Evolutionary conservation across 2,329 filamentous ascomycete genomes (phyloP), one percentile per base, ranked within the genome.

Genomic region (Sporothrix luriei): DNA sequence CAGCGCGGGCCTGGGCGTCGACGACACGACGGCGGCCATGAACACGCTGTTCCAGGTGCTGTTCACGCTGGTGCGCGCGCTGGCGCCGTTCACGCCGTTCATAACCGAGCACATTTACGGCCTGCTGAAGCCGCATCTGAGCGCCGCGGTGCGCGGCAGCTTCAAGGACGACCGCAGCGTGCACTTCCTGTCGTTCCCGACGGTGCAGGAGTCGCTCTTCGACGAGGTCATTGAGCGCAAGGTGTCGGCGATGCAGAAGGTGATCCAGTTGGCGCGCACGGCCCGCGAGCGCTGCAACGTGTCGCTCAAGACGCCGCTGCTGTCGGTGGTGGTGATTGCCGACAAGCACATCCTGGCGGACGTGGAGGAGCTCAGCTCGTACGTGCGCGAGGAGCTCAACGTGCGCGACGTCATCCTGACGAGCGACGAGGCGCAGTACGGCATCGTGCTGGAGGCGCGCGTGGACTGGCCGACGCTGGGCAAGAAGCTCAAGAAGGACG

Each of bases 401-500:
- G 86, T 99, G 64, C 88, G 91, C 72, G 92, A 97, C 72, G 83
- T 98, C 38, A 83, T 97, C 13, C 84, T 97, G 68, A 93, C 92
- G 2, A 89, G 87, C 9, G 93, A 98, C 73, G 95, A 98, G 81
- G 90, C 88, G 69, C 92, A 91, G 78, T 97, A 97, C 82, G 92
- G 93, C 68, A 93, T 99, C 59, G 90, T 95, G 77, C 97, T 97
- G 81, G 93, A 91, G 72, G 92, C 94, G 19, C 88, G 87, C 51
- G 94, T 93, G 9, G 95, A 99, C 79, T 97, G 95, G 91, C 93
- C 95, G 16, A 91, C 92, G 2, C 85, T 99, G 19, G 95, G 95
- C 73, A 97, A 97, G 87, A 98, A 98, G 83, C 86, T 98, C 75
- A 97, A 97, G 85, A 97, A 97, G 81, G 94, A 97, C 76, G 92